These are phyloP conservation scores for Nicotiana tomentosiformis DNA, from an alignment of 257 asterid species.

Conservation along the genomic window DNA sequence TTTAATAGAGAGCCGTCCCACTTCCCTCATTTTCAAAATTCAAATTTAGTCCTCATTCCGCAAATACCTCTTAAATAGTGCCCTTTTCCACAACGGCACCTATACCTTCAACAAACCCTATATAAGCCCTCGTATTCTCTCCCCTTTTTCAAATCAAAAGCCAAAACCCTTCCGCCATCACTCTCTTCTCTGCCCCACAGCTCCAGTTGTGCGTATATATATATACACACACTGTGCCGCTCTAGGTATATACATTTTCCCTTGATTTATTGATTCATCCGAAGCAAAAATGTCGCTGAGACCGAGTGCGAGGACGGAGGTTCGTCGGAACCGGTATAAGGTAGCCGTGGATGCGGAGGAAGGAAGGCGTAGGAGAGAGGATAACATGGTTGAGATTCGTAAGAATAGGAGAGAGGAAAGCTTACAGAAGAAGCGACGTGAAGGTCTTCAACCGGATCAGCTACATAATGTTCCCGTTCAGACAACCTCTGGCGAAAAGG, in stretches of 20 bases:
- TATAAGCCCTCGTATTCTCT: background rate
- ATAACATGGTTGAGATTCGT: slow-evolving; percentile 89
- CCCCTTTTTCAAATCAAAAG: slow-evolving; percentile 21
- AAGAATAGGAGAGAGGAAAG: slow-evolving; percentile 82
- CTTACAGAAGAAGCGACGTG: slow-evolving; percentile 95
- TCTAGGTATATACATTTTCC: background rate
- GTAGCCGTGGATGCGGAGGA: slow-evolving; percentile 92
- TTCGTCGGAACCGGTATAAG: slow-evolving; percentile 84
- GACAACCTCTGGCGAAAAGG: slow-evolving; percentile 49
- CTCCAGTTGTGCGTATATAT: no score
- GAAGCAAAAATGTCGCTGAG: slow-evolving; percentile 56
- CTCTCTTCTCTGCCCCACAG: background rate
- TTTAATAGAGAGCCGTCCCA: no score
- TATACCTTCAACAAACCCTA: slow-evolving; percentile 15
- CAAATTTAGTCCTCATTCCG: slow-evolving; percentile 37
- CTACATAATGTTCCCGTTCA: slow-evolving; percentile 44
- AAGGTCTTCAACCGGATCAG: slow-evolving; percentile 39
- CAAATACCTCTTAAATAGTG: slow-evolving; percentile 41
- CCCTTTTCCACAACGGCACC: slow-evolving; percentile 14
- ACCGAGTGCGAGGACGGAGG: slow-evolving; percentile 61
- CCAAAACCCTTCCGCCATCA: slow-evolving; percentile 13
- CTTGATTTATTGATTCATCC: background rate
- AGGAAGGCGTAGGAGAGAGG: slow-evolving; percentile 91
- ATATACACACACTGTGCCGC: no score
- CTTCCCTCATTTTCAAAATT: slow-evolving; percentile 24